Evolutionary conservation across 129 eudicot genomes (phyloP).

Genomic region (Ambrosia trifida): DNA sequence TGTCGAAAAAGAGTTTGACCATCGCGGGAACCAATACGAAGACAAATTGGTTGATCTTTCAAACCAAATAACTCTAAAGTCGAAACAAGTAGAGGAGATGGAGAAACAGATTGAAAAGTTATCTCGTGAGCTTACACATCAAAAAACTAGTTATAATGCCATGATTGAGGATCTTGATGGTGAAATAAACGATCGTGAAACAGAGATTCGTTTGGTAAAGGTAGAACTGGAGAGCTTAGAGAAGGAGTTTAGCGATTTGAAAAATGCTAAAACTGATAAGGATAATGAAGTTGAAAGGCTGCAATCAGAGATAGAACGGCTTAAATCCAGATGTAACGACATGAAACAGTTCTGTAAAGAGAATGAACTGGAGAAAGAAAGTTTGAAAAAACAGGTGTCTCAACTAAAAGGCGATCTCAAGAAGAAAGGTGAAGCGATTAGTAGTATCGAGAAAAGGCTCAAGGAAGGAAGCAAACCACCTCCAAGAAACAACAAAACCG

Average conservation of each 20-base stretch:
- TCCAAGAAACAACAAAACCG: conserved; percentile 45
- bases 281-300: conserved; percentile 42
- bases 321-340: conserved; percentile 53
- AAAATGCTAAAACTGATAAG: conserved; percentile 47
- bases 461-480: conserved; percentile 52
- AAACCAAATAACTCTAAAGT: conserved; percentile 42
- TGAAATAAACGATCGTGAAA: conserved; percentile 50
- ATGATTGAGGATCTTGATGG: conserved; percentile 48
- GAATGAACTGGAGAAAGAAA: conserved; percentile 63
- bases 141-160: conserved; percentile 35
- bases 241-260: conserved; percentile 44
- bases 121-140: conserved; percentile 44
- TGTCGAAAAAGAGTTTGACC: conserved; percentile 48
- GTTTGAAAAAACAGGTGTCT: conserved; percentile 54
- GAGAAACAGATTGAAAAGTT: conserved; percentile 44
- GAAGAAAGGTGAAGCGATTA: conserved; percentile 70
- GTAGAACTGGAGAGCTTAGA: conserved; percentile 45
- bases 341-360: conserved; percentile 43
- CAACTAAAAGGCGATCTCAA: conserved; percentile 60
- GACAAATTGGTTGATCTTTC: conserved; percentile 50
- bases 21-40: conserved; percentile 46
- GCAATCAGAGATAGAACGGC: conserved; percentile 55
- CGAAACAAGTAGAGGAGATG: conserved; percentile 46
- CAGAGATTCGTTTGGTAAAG: conserved; percentile 31
- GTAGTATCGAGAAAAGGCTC: conserved; percentile 59